Percentiles rank a stretch among this genome's conserved stretches.
phyloP scores from a whole-genome alignment of 805 yeast genomes.

The Scheffersomyces ergatensis region DNA sequence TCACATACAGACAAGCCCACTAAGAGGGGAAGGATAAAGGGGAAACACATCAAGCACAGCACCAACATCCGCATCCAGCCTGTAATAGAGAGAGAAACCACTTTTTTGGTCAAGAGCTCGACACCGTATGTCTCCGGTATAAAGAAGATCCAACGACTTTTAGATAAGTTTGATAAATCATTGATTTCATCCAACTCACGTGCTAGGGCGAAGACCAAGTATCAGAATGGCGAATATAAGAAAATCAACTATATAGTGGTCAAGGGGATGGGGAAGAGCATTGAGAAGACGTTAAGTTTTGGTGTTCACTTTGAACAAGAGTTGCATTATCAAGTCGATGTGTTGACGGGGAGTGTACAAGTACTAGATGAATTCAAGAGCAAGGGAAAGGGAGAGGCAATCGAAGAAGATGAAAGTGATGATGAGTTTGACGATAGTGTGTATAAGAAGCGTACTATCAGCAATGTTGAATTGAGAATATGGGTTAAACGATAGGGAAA shows the following conservation, averaged over 20 bases:
- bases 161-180: slow-evolving; percentile 40
- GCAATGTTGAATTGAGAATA: slow-evolving; percentile 46
- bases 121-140: slow-evolving; percentile 76
- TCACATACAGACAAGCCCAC: no score
- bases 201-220: slow-evolving; percentile 16
- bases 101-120: slow-evolving; percentile 55
- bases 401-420: slow-evolving; percentile 23
- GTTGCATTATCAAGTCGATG: slow-evolving; percentile 51
- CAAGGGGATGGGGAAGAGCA: slow-evolving; percentile 71
- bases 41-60: slow-evolving; percentile 51
- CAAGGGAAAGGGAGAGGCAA: slow-evolving; percentile 13
- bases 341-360: slow-evolving; percentile 60
- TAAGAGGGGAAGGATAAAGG: slow-evolving; percentile 10
- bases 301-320: slow-evolving; percentile 58
- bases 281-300: slow-evolving; percentile 59
- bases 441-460: slow-evolving; percentile 44
- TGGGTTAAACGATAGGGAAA: slow-evolving; percentile 23
- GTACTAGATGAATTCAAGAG: slow-evolving; percentile 66
- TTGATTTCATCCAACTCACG: slow-evolving; percentile 2
- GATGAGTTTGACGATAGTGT: slow-evolving; percentile 16
- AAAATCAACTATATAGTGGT: slow-evolving; percentile 49
- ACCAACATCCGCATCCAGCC: slow-evolving; percentile 43
- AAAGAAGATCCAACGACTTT: slow-evolving; percentile 56
- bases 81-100: slow-evolving; percentile 44
- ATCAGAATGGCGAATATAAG: slow-evolving; percentile 32